A percentile compares a stretch with the other conserved stretches of the same genome.
phyloP scores from a whole-genome alignment of 31 red algal species.

The Odonthalia washingtoniensis region DNA sequence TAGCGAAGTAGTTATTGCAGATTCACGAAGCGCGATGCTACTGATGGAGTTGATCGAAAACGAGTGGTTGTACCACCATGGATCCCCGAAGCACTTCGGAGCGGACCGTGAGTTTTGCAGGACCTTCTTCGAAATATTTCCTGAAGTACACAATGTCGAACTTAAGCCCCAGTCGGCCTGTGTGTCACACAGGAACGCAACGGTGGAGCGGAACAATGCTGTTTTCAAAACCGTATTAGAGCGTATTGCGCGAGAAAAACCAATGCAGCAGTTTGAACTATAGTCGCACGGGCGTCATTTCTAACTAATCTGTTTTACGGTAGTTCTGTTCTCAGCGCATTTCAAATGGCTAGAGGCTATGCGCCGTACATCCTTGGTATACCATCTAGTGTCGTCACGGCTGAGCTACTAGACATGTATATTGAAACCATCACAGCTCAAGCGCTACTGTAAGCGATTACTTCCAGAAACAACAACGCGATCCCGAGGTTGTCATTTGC shows the following conservation, averaged over 20 bases:
- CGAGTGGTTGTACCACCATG: too few relatives aligned
- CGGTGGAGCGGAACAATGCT: slow-evolving; percentile 21
- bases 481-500: too few relatives aligned
- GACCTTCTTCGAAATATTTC: neutral
- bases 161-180: neutral
- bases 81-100: too few relatives aligned
- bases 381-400: neutral
- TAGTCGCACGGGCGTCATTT: slow-evolving; percentile 32
- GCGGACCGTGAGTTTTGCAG: slow-evolving; percentile 29
- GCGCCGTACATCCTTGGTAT: neutral
- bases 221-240: slow-evolving; percentile 21
- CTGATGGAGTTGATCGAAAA: too few relatives aligned
- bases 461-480: too few relatives aligned
- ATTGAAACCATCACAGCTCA: too few relatives aligned
- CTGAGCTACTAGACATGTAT: too few relatives aligned
- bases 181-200: neutral
- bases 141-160: neutral
- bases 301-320: slow-evolving; percentile 16
- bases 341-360: slow-evolving; percentile 32
- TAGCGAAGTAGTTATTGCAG: too few relatives aligned
- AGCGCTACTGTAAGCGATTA: too few relatives aligned
- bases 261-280: slow-evolving; percentile 1
- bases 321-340: slow-evolving; percentile 6
- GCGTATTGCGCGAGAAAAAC: neutral
- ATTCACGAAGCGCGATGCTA: too few relatives aligned